Base-by-base conservation (phyloP, 345 rosid genomes). In the Heritiera littoralis region DNA sequence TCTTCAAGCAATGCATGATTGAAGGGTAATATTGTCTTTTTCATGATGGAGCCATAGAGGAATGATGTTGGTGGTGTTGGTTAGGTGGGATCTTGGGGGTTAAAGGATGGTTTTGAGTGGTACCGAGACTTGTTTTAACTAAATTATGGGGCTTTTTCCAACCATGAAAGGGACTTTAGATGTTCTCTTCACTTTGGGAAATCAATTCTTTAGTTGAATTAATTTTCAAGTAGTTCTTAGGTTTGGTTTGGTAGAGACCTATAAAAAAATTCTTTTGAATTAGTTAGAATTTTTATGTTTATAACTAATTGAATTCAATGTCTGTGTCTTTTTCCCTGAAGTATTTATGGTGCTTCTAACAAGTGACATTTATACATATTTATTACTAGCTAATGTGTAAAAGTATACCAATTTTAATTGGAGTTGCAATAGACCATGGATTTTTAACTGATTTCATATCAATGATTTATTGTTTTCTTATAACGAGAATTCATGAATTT, bases 1-100 rank as follows among this genome's bases (percentile, higher is more conserved):
- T 81, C 74, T 56, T 81, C 13, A 72, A 79, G 17, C 41, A 38
- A 76, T 74, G 88, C 85, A 83, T 86, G 89, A 86, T 88, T 85
- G 89, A 65, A 78, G 83, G 80, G 78, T 78, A 46, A 84, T 84
- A 65, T 48, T 8, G 18, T 61, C 65, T 51, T 76, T 65, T 59
- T 81, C 80, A 20, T 52, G 40, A 80, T 80, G 80, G 72, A 59
- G 68, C 28, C 28, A 23, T 23, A 23, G 28, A 23, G 63, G 13
- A n/a, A 77, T 79, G 79, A 84, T 43, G 52, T n/a, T 82, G 80
- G 46, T 79, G 79, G 82, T 43, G 52, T n/a, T 82, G 80, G 46
- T 74, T 74, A 32, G 65, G 40, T 74, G 59, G 75, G 71, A 73
- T 54, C 35, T 15, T 63, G 38, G 58, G 68, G 69, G 23, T 3